A percentile compares a stretch with the other conserved stretches of the same genome.
Evolutionary conservation across 495 filamentous ascomycete species (phyloP).

Genomic region (Xylaria grammica): DNA sequence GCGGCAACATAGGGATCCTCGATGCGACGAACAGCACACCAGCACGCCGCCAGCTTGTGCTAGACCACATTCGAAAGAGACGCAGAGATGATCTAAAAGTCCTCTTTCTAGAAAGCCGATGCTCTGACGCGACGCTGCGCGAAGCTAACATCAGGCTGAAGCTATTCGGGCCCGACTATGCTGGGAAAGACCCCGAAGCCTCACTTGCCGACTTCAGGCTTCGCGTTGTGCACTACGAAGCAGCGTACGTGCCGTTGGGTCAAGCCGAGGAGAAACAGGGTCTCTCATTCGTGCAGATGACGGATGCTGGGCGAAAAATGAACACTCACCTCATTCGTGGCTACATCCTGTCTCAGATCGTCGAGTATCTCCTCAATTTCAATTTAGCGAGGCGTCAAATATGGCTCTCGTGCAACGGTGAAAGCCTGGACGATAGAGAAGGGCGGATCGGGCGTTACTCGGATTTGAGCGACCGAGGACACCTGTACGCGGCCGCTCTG

Average conservation of each 20-base stretch:
- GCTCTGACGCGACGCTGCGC: constrained; percentile 69
- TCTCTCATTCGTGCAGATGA: constrained; percentile 60
- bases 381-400: constrained; percentile 82
- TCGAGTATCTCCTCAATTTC: constrained; percentile 84
- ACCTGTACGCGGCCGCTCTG: constrained; percentile 64
- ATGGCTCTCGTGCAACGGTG: constrained; percentile 83
- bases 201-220: constrained; percentile 79
- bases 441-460: constrained; percentile 77
- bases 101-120: constrained; percentile 79
- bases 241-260: constrained; percentile 77
- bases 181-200: constrained; percentile 71
- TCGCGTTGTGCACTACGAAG: constrained; percentile 76
- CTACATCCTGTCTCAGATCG: constrained; percentile 77
- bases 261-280: constrained; percentile 73
- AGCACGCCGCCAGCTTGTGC: constrained; percentile 70
- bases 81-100: constrained; percentile 73
- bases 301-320: constrained; percentile 83
- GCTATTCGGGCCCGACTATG: constrained; percentile 81
- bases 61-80: constrained; percentile 70
- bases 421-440: constrained; percentile 68
- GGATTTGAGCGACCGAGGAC: constrained; percentile 65
- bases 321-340: constrained; percentile 79
- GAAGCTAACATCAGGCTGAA: constrained; percentile 87
- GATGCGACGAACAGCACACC: constrained; percentile 86
- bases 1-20: constrained; percentile 81